Evolutionary conservation across 345 rosid genomes (phyloP).

Genomic region (Bruguiera parviflora): DNA sequence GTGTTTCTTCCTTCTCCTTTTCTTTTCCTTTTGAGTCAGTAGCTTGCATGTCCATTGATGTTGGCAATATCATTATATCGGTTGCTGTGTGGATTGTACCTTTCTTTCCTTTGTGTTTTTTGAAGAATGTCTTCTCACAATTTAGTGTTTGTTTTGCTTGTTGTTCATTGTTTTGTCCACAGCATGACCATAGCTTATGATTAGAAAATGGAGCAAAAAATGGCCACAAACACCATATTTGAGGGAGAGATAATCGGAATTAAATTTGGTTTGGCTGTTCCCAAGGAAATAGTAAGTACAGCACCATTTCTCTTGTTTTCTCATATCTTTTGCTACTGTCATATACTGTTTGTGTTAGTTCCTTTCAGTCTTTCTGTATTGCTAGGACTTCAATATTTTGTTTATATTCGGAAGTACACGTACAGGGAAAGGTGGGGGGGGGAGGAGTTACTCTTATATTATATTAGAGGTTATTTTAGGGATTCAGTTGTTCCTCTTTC

Average conservation of each 20-base stretch:
- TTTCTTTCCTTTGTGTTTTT: not conserved
- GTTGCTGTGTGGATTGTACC: not conserved
- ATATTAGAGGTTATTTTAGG: not conserved
- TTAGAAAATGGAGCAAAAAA: constrained; percentile 51
- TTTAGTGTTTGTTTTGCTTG: not conserved
- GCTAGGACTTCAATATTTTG: too few relatives aligned
- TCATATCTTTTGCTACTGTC: not conserved
- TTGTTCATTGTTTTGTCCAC: not conserved
- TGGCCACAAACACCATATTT: constrained; percentile 28
- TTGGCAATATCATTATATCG: too few relatives aligned
- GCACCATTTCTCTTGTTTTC: constrained; percentile 7
- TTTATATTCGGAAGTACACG: too few relatives aligned
- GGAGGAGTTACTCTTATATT: not conserved
- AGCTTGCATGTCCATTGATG: too few relatives aligned
- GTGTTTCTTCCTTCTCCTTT: too few relatives aligned
- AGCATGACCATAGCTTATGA: not conserved
- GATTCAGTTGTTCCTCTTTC: not conserved
- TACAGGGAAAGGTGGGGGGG: too few relatives aligned
- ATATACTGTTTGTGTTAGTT: not conserved
- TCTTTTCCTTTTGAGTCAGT: too few relatives aligned
- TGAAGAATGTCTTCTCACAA: too few relatives aligned
- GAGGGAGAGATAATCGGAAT: constrained; percentile 73
- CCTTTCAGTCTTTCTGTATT: not conserved
- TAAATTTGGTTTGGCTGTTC: constrained; percentile 63
- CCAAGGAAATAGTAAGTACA: constrained; percentile 67